A percentile compares a stretch with the other conserved stretches of the same genome.
These are phyloP conservation scores for Wickerhamomyces hampshirensis DNA, from an alignment of 805 yeast species.

Conservation along the genomic window DNA sequence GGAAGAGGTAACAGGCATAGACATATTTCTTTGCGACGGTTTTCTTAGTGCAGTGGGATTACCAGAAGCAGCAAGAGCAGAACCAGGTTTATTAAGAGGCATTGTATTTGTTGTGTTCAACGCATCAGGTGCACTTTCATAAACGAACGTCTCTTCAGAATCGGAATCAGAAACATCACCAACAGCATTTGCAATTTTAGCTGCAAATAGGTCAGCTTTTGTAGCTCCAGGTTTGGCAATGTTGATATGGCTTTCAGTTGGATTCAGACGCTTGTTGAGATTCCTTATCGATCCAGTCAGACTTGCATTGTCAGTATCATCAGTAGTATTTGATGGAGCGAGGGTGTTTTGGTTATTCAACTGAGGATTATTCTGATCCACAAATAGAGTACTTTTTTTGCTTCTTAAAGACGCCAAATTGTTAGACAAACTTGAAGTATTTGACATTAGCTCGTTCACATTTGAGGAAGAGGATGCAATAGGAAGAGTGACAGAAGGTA, in stretches of 20 bases:
- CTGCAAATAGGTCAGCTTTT: slow-evolving; percentile 91
- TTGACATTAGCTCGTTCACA: slow-evolving; percentile 14
- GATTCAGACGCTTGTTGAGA: slow-evolving; percentile 15
- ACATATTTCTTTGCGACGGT: slow-evolving; percentile 21
- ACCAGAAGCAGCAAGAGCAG: slow-evolving; percentile 4
- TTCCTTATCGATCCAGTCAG: slow-evolving; percentile 24
- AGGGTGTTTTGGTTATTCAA: slow-evolving; percentile 4
- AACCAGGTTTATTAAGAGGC: slow-evolving; percentile 12
- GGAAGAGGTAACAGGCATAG: slow-evolving; percentile 21
- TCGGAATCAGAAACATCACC: slow-evolving; percentile 85
- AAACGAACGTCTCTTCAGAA: slow-evolving; percentile 94
- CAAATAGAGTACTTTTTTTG: slow-evolving; percentile 31
- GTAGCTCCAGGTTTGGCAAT: slow-evolving; percentile 39
- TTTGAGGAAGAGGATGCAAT: slow-evolving; percentile 16
- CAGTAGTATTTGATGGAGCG: slow-evolving; percentile 7
- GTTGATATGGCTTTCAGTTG: slow-evolving; percentile 16
- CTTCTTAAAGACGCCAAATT: slow-evolving; percentile 28
- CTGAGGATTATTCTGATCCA: slow-evolving; percentile 10
- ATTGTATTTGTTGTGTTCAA: slow-evolving; percentile 16
- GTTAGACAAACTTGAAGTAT: slow-evolving; percentile 24
- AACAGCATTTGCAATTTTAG: slow-evolving; percentile 89
- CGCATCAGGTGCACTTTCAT: slow-evolving; percentile 45
- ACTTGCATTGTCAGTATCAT: slow-evolving; percentile 19
- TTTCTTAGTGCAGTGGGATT: slow-evolving; percentile 19
- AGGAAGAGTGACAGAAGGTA: slow-evolving; percentile 24